Conservation (phyloP, 352 stramenopile genomes). For the Globisporangium takayamanum region DNA sequence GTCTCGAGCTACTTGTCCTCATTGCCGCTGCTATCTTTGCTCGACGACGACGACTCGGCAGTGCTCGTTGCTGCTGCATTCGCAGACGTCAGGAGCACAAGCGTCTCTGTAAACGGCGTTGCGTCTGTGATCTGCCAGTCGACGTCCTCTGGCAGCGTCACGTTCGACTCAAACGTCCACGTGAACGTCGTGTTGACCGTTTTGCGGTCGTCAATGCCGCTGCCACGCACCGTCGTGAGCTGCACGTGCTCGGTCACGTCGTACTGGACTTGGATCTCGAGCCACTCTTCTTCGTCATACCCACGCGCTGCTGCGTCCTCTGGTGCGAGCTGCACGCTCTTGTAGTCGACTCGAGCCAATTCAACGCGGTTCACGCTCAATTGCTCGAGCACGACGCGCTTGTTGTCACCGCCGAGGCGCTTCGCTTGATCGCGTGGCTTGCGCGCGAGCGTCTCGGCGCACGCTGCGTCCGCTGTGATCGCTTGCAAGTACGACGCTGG, state of each 20-base stretch:
- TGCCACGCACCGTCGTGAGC: constrained; percentile 1
- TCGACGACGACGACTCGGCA: no score
- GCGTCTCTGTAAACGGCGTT: constrained; percentile 23
- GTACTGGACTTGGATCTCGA: constrained; percentile 37
- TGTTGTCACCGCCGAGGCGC: constrained; percentile 13
- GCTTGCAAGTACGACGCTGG: constrained; percentile 14
- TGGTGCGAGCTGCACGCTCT: constrained; percentile 13
- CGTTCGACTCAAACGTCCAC: constrained; percentile 55
- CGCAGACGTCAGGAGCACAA: constrained; percentile 8
- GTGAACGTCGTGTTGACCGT: constrained; percentile 39
- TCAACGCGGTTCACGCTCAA: constrained; percentile 32
- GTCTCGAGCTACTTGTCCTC: no score
- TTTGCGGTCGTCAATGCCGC: constrained; percentile 34
- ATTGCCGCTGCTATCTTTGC: no score
- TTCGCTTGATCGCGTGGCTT: constrained; percentile 24
- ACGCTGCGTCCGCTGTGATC: constrained; percentile 18
- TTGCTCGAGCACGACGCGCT: constrained; percentile 28
- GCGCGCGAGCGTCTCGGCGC: constrained; percentile 17
- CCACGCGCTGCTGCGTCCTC: constrained; percentile 15
- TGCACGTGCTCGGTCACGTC: constrained; percentile 44
- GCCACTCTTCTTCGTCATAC: constrained; percentile 33
- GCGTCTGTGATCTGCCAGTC: constrained; percentile 38
- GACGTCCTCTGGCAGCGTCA: constrained; percentile 26
- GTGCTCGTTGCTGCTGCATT: neutral
- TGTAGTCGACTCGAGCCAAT: constrained; percentile 42